Evolutionary conservation across 495 filamentous ascomycete genomes (phyloP).

Genomic region (Cudoniella acicularis): DNA sequence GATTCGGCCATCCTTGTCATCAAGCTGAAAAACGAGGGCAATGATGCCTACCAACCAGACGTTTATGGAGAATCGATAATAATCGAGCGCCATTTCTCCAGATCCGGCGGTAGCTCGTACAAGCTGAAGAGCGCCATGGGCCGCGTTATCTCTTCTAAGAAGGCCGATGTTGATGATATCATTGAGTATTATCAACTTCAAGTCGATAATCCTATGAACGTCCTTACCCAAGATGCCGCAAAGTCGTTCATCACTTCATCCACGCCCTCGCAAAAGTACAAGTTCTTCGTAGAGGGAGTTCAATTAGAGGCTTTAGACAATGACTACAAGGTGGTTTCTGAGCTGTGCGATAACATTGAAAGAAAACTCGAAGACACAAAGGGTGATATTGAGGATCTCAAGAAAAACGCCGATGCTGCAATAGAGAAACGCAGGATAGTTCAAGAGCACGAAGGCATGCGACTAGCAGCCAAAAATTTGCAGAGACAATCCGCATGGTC

Average conservation of each 20-base stretch:
- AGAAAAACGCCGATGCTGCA: conserved; percentile 38
- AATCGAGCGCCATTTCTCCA: conserved; percentile 84
- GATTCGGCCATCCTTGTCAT: conserved; percentile 59
- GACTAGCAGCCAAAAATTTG: conserved; percentile 17
- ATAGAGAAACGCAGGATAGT: conserved; percentile 39
- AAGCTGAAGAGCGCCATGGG: conserved; percentile 75
- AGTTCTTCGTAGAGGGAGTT: conserved; percentile 93
- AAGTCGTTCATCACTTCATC: conserved; percentile 89
- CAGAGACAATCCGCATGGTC: conserved; percentile 33
- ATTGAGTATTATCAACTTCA: conserved; percentile 90
- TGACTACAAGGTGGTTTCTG: conserved; percentile 78
- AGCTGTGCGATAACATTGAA: conserved; percentile 59
- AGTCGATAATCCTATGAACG: conserved; percentile 95
- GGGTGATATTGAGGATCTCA: conserved; percentile 47
- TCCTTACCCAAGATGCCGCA: conserved; percentile 95
- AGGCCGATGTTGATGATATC: conserved; percentile 85
- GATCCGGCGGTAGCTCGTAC: conserved; percentile 73
- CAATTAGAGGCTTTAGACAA: conserved; percentile 89
- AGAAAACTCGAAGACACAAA: conserved; percentile 46
- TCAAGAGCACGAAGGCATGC: conserved; percentile 32
- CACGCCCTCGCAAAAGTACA: conserved; percentile 81
- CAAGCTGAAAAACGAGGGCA: conserved; percentile 83
- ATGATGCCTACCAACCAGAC: conserved; percentile 78
- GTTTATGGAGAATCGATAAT: conserved; percentile 82
- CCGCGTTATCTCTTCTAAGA: conserved; percentile 75